phyloP scores from a whole-genome alignment of 306 rosid genomes.

The Pterocarpus santalinus region DNA sequence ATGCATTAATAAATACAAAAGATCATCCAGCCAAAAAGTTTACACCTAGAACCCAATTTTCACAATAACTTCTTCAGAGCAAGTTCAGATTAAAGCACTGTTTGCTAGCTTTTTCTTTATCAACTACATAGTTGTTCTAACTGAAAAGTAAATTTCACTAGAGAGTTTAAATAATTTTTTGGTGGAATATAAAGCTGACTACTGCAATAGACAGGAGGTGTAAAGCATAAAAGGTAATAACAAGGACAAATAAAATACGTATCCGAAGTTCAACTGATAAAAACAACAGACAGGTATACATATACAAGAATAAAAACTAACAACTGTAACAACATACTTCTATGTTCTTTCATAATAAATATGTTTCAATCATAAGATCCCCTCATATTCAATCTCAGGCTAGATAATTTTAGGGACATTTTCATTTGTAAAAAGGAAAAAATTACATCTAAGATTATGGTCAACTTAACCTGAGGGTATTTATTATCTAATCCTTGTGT shows the following conservation, averaged over 20 bases:
- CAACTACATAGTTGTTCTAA: conserved; percentile 19
- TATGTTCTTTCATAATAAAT: background rate
- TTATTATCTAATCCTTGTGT: conserved; percentile 4
- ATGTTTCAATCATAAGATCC: conserved; percentile 30
- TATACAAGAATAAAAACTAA: background rate
- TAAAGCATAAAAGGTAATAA: conserved; percentile 28
- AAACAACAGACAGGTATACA: background rate
- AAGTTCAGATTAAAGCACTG: conserved; percentile 25
- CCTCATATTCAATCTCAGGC: background rate
- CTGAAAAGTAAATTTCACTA: background rate
- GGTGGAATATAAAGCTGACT: conserved; percentile 28
- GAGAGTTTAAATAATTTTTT: conserved; percentile 11
- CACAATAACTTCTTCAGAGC: conserved; percentile 4
- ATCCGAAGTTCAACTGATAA: conserved; percentile 19
- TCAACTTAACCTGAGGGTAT: background rate
- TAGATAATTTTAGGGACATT: conserved; percentile 11
- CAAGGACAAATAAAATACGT: background rate
- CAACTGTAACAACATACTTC: background rate
- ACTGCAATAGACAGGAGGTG: background rate
- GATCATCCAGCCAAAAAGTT: conserved; percentile 18
- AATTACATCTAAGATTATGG: background rate
- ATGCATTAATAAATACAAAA: conserved; percentile 11
- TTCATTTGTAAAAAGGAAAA: conserved; percentile 21
- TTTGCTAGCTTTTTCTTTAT: conserved; percentile 1
- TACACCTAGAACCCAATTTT: conserved; percentile 18